Percentiles rank a stretch among this genome's conserved stretches.
Evolutionary conservation across 495 filamentous ascomycete species (phyloP).

Genomic region (Corynascus novoguineensis): DNA sequence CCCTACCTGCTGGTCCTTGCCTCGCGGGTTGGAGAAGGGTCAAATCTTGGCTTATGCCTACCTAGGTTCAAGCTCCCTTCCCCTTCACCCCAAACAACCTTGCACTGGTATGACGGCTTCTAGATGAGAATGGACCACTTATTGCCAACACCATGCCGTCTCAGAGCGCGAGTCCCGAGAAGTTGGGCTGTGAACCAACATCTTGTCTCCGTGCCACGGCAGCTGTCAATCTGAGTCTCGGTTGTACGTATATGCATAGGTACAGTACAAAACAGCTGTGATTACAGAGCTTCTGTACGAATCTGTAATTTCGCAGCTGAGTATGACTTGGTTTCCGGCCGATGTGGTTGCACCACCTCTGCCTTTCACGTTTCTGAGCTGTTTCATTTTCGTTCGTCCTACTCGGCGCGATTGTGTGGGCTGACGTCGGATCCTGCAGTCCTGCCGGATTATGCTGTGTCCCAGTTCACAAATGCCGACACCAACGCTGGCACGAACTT

Average conservation of each 20-base stretch:
- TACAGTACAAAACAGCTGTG: too few species aligned
- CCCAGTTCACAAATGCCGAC: neutral
- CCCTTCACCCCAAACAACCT: neutral
- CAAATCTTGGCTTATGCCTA: neutral
- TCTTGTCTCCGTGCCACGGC: neutral
- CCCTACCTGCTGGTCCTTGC: neutral
- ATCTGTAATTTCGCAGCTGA: neutral
- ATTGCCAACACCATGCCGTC: neutral
- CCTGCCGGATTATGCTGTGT: neutral
- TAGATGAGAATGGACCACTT: neutral
- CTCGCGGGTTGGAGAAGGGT: neutral
- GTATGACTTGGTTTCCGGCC: neutral
- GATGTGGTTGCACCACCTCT: constrained; percentile 6
- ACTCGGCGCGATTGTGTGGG: neutral
- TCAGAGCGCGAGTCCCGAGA: neutral
- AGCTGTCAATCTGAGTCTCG: neutral
- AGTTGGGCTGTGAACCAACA: neutral
- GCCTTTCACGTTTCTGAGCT: neutral
- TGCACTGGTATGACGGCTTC: neutral
- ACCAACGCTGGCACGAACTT: neutral
- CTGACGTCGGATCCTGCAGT: neutral
- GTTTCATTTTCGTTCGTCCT: constrained; percentile 1
- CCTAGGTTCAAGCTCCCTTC: too few species aligned
- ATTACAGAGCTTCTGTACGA: neutral
- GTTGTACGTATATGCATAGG: too few species aligned